These are phyloP conservation scores for Cryphonectria carpinicola DNA, from an alignment of 2,329 filamentous ascomycete species.

Conservation along the genomic window DNA sequence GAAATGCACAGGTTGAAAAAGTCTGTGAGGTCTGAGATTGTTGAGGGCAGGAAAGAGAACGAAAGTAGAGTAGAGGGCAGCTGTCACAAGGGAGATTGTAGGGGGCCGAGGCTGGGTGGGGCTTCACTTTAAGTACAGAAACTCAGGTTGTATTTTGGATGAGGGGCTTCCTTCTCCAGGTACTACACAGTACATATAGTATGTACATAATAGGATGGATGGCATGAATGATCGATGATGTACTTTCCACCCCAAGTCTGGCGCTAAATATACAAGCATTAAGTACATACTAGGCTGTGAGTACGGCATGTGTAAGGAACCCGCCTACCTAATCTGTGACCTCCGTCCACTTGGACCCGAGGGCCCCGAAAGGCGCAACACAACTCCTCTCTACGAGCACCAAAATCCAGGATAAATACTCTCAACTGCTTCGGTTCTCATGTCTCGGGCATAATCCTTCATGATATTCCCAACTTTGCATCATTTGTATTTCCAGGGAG, in stretches of 20 bases:
- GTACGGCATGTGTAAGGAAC: background rate
- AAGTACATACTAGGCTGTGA: background rate
- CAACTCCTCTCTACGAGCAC: background rate
- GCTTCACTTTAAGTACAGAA: background rate
- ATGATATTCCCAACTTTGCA: background rate
- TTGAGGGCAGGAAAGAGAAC: background rate
- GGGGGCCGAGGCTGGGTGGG: slow-evolving; percentile 9
- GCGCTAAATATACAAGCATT: background rate
- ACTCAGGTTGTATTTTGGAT: background rate
- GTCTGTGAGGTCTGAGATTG: background rate
- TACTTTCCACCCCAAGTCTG: background rate
- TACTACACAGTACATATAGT: no score
- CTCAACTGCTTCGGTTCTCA: background rate
- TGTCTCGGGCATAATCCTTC: background rate
- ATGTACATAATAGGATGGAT: no score
- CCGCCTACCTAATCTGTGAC: background rate
- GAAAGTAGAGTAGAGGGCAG: background rate
- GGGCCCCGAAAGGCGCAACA: background rate
- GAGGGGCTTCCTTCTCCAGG: background rate
- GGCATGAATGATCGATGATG: background rate
- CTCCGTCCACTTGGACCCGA: background rate
- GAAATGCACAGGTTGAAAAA: background rate
- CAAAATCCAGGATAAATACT: background rate
- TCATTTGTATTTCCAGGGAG: background rate
- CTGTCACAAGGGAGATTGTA: background rate